Evolutionary conservation across 768 basidiomycete species (phyloP).

Genomic region (Suillus placidus): DNA sequence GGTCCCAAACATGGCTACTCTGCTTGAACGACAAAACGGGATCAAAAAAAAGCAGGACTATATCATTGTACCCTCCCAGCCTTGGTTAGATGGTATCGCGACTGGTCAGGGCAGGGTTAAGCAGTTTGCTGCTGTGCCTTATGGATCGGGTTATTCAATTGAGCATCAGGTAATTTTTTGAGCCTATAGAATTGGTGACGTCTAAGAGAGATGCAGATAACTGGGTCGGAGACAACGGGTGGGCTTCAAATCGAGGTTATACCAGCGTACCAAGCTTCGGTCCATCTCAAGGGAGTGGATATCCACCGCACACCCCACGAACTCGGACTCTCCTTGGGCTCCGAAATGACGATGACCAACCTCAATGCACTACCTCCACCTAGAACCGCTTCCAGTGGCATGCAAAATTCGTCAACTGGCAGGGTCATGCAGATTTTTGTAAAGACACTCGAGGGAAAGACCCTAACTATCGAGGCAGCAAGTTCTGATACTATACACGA

Average conservation of each 20-base stretch:
- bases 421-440: slow-evolving; percentile 84
- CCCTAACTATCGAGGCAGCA: slow-evolving; percentile 80
- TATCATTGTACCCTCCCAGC: slow-evolving; percentile 3
- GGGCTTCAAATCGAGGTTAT: slow-evolving; percentile 15
- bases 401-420: neutral
- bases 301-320: slow-evolving; percentile 6
- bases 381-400: neutral
- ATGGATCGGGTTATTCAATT: slow-evolving; percentile 26
- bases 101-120: slow-evolving; percentile 21
- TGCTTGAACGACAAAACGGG: slow-evolving; percentile 2
- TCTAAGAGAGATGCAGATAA: neutral
- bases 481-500: slow-evolving; percentile 78
- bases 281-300: neutral
- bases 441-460: slow-evolving; percentile 82
- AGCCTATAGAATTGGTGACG: neutral
- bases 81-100: slow-evolving; percentile 25
- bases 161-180: slow-evolving; percentile 20
- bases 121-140: slow-evolving; percentile 25
- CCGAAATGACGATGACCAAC: neutral
- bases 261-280: neutral
- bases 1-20: neutral
- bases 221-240: slow-evolving; percentile 9
- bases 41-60: slow-evolving; percentile 27
- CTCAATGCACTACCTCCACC: neutral
- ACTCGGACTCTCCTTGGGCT: slow-evolving; percentile 3